A percentile compares a stretch with the other conserved stretches of the same genome.
phyloP scores from a whole-genome alignment of 495 filamentous ascomycete species.

The Choiromyces venosus region DNA sequence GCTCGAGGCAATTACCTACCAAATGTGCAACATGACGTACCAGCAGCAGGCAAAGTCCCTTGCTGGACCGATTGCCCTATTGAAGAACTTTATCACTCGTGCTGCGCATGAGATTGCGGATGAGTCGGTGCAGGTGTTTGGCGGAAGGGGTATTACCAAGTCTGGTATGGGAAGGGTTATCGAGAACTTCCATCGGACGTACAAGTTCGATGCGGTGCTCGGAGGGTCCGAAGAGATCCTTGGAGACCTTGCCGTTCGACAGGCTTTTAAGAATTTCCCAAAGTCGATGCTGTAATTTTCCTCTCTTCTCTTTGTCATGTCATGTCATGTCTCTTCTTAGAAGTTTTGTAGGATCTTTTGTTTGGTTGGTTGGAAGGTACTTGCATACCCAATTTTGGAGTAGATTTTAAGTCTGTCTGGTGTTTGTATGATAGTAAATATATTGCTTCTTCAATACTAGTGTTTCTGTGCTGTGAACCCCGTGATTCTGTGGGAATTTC shows the following conservation, averaged over 20 bases:
- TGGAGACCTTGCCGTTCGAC: slow-evolving; percentile 72
- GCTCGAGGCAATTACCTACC: slow-evolving; percentile 77
- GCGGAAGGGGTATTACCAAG: slow-evolving; percentile 73
- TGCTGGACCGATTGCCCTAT: slow-evolving; percentile 73
- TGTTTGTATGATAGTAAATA: neutral
- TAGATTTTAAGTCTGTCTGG: neutral
- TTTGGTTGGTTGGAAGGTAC: neutral
- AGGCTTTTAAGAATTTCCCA: slow-evolving; percentile 76
- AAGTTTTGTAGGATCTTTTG: neutral
- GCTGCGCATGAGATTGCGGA: slow-evolving; percentile 77
- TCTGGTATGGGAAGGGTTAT: slow-evolving; percentile 74
- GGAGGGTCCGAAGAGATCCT: slow-evolving; percentile 81
- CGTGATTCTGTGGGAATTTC: neutral
- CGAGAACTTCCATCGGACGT: slow-evolving; percentile 75
- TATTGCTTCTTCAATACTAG: neutral
- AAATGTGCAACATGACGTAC: slow-evolving; percentile 84
- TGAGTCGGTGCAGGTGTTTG: slow-evolving; percentile 79
- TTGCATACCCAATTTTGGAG: neutral
- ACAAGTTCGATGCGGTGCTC: slow-evolving; percentile 85
- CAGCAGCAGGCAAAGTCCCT: slow-evolving; percentile 67
- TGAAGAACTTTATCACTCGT: slow-evolving; percentile 72
- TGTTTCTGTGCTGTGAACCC: no score
- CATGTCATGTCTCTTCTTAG: no score
- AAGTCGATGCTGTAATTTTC: slow-evolving; percentile 65
- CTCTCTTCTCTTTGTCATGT: neutral